Conservation (phyloP, 805 yeast genomes). For the Hagleromyces aurorensis region DNA sequence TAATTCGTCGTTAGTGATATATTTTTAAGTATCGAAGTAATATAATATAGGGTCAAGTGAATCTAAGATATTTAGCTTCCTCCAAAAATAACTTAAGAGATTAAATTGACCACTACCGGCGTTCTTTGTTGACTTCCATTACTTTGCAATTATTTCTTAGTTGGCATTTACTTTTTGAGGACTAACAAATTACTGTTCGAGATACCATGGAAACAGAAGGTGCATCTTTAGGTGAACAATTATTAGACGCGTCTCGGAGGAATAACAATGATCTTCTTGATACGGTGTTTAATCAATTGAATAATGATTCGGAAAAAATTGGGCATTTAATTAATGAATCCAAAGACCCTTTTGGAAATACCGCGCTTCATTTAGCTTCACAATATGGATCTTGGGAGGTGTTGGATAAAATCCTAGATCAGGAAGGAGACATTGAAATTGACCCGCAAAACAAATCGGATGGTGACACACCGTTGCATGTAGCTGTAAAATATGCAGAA, state of each 20-base stretch:
- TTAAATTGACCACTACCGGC: too few species aligned
- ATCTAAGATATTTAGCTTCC: too few species aligned
- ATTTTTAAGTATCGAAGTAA: too few species aligned
- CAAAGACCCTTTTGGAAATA: conserved; percentile 68
- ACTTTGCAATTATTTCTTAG: too few species aligned
- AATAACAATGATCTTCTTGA: conserved; percentile 73
- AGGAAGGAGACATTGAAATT: conserved; percentile 76
- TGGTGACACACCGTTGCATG: conserved; percentile 85
- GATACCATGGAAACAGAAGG: conserved; percentile 40
- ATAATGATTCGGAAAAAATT: conserved; percentile 28
- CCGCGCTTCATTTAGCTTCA: conserved; percentile 77
- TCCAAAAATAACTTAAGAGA: too few species aligned
- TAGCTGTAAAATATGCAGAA: conserved; percentile 67
- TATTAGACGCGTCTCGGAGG: conserved; percentile 81
- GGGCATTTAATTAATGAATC: conserved; percentile 57
- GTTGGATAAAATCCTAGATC: conserved; percentile 71
- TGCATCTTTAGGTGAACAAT: conserved; percentile 69
- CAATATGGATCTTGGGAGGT: conserved; percentile 79
- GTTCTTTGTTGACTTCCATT: too few species aligned
- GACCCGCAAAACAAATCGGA: conserved; percentile 67
- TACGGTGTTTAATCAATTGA: conserved; percentile 41
- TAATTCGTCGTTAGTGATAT: too few species aligned
- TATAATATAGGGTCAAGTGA: too few species aligned
- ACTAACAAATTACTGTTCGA: too few species aligned
- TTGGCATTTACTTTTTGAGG: too few species aligned